A percentile compares a stretch with the other conserved stretches of the same genome.
These are phyloP conservation scores for Quercus gilva DNA, from an alignment of 306 rosid species.

Conservation along the genomic window DNA sequence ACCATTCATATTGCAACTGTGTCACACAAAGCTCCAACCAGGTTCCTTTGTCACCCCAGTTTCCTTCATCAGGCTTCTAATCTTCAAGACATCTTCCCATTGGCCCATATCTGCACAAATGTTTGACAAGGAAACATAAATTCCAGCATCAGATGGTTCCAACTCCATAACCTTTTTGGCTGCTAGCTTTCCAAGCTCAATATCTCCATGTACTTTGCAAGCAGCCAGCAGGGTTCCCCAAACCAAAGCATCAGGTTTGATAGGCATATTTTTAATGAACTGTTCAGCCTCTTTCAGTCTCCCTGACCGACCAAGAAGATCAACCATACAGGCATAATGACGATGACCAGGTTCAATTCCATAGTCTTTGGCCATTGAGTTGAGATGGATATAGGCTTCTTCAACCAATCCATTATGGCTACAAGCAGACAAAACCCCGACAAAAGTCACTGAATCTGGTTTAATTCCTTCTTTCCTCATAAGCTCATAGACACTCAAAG, in stretches of 20 bases:
- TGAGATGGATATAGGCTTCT: conserved; percentile 64
- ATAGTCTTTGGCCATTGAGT: conserved; percentile 56
- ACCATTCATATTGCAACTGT: conserved; percentile 7
- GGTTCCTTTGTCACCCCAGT: conserved; percentile 57
- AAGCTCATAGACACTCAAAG: conserved; percentile 58
- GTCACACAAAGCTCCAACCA: conserved; percentile 63
- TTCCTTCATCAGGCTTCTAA: conserved; percentile 57
- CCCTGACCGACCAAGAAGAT: conserved; percentile 77
- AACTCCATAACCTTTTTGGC: conserved; percentile 61
- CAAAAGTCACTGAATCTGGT: conserved; percentile 79
- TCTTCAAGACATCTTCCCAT: conserved; percentile 66
- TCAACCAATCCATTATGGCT: conserved; percentile 69
- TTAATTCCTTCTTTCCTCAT: conserved; percentile 61
- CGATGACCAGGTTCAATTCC: conserved; percentile 53
- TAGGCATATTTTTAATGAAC: conserved; percentile 54
- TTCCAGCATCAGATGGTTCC: conserved; percentile 53
- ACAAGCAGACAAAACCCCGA: conserved; percentile 72
- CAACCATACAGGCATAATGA: conserved; percentile 75
- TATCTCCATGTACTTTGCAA: conserved; percentile 69
- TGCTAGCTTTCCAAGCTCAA: conserved; percentile 65
- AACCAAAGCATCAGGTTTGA: conserved; percentile 52
- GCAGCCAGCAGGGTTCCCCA: conserved; percentile 84
- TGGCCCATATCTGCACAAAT: conserved; percentile 69
- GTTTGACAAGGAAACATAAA: conserved; percentile 64
- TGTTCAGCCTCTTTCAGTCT: conserved; percentile 61